Conservation (phyloP, 1,284 basidiomycete genomes). For the Hymenochaete sp. region DNA sequence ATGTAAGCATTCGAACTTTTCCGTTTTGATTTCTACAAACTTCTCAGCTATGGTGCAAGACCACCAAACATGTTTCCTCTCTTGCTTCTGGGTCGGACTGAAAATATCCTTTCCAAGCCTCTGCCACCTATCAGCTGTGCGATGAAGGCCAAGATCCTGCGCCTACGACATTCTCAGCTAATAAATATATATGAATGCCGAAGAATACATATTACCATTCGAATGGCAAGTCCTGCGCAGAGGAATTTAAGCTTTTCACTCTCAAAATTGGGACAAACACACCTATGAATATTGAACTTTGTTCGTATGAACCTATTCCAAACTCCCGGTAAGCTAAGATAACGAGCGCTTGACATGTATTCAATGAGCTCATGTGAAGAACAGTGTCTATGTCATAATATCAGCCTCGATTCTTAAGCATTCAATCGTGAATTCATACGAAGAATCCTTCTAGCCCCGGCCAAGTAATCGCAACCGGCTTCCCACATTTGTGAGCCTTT, state of each 20-base stretch:
- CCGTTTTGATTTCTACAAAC: conserved; percentile 30
- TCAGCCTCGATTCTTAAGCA: conserved; percentile 9
- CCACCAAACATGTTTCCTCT: conserved; percentile 79
- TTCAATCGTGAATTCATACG: conserved; percentile 32
- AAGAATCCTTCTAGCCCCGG: conserved; percentile 58
- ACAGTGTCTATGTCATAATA: conserved; percentile 40
- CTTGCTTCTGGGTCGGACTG: conserved; percentile 64
- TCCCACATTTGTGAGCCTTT: conserved; percentile 52
- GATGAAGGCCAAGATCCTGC: conserved; percentile 75
- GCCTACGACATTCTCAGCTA: conserved; percentile 39
- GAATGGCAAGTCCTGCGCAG: conserved; percentile 63
- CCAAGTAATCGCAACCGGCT: conserved; percentile 59
- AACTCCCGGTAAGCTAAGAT: conserved; percentile 76
- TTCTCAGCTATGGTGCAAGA: conserved; percentile 66
- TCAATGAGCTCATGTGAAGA: conserved; percentile 56
- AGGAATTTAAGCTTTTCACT: background rate
- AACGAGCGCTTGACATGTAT: conserved; percentile 69
- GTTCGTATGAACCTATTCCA: conserved; percentile 65
- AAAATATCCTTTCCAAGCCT: conserved; percentile 59
- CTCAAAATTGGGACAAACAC: conserved; percentile 22
- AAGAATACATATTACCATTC: conserved; percentile 45
- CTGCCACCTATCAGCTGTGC: conserved; percentile 71
- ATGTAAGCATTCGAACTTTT: conserved; percentile 5
- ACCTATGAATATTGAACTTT: conserved; percentile 78
- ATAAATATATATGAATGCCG: background rate